These are phyloP conservation scores for Vitis cinerea DNA, from an alignment of 164 flowering plant species.

Conservation along the genomic window DNA sequence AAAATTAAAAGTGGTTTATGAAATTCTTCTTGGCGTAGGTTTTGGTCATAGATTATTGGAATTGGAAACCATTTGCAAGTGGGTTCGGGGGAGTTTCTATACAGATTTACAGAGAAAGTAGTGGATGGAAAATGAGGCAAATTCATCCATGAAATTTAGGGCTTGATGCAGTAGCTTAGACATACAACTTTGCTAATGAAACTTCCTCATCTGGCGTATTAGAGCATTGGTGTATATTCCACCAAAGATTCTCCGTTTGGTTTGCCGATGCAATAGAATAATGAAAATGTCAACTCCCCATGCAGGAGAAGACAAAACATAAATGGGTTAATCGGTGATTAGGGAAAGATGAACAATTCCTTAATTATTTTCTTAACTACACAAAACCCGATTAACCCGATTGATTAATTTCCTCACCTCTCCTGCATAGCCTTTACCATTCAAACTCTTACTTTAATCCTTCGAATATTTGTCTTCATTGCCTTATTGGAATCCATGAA, in stretches of 20 bases:
- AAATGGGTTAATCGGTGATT: neutral
- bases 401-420: neutral
- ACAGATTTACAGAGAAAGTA: no score
- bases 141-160: no score
- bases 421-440: constrained; percentile 9
- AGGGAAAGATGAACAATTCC: constrained; percentile 7
- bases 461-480: constrained; percentile 27
- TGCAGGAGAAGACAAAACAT: constrained; percentile 11
- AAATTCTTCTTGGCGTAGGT: no score
- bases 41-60: no score
- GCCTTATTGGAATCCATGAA: neutral
- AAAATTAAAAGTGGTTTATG: no score
- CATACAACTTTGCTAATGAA: neutral
- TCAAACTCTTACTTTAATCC: constrained; percentile 13
- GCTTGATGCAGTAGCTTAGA: no score
- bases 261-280: neutral
- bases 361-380: constrained; percentile 10
- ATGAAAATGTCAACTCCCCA: constrained; percentile 16
- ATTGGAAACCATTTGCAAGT: no score
- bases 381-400: constrained; percentile 13
- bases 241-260: constrained; percentile 1
- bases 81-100: no score
- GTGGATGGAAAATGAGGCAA: no score
- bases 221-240: neutral
- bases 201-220: neutral